Conservation (phyloP, 371 early-diverging fungal species). For the Massospora cicadina region DNA sequence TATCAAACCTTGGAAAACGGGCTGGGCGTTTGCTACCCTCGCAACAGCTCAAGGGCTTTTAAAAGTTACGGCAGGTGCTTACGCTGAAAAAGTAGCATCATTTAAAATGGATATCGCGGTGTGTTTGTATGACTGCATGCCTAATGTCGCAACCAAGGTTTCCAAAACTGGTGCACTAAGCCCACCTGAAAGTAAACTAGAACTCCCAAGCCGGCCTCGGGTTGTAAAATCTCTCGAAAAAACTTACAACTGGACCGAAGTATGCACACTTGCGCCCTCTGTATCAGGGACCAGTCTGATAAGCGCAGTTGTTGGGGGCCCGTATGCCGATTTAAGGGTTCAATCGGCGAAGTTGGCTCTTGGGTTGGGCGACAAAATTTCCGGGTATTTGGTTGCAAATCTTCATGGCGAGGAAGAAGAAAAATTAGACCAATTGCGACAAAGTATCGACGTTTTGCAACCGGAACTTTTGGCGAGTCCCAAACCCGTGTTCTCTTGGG, state of each 20-base stretch:
- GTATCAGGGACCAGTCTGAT: neutral
- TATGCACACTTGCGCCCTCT: neutral
- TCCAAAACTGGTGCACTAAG: neutral
- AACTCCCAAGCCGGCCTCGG: neutral
- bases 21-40: neutral
- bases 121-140: neutral
- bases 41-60: neutral
- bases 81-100: neutral
- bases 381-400: conserved; percentile 1
- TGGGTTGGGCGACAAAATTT: neutral
- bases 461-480: neutral
- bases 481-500: conserved; percentile 6
- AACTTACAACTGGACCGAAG: neutral
- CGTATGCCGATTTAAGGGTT: neutral
- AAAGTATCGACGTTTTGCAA: neutral
- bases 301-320: neutral
- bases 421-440: neutral
- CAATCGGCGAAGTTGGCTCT: neutral
- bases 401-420: neutral
- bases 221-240: neutral
- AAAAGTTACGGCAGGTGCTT: neutral
- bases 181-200: neutral
- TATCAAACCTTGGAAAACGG: neutral
- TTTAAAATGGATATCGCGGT: neutral
- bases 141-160: neutral